These are phyloP conservation scores for Glycine soja DNA, from an alignment of 306 rosid genomes.

Conservation along the genomic window DNA sequence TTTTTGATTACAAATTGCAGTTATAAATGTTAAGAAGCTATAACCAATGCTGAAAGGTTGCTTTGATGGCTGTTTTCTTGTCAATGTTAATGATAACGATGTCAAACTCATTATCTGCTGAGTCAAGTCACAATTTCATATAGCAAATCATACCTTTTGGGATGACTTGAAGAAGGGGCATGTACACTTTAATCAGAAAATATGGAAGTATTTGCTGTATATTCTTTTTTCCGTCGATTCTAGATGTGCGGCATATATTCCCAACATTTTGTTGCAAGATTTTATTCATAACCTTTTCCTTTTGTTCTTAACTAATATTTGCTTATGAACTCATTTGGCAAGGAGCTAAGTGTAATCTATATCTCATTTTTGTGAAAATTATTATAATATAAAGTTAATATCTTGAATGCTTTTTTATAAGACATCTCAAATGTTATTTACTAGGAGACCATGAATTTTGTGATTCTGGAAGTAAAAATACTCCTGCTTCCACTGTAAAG, in stretches of 20 bases:
- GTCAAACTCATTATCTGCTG: neutral
- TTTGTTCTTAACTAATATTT: neutral
- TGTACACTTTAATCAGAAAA: slow-evolving; percentile 20
- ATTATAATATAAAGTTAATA: neutral
- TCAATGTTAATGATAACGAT: neutral
- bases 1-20: neutral
- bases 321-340: slow-evolving; percentile 9
- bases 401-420: neutral
- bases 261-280: neutral
- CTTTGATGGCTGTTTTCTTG: slow-evolving; percentile 6
- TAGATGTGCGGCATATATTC: neutral
- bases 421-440: neutral
- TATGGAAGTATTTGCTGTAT: neutral
- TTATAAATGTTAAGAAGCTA: slow-evolving; percentile 1
- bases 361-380: neutral
- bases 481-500: neutral
- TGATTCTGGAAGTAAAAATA: slow-evolving; percentile 2
- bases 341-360: neutral
- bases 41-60: neutral
- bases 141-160: neutral
- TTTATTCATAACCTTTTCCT: neutral
- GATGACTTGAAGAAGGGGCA: slow-evolving; percentile 11
- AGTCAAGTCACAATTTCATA: neutral
- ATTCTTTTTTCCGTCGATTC: neutral
- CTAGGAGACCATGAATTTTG: slow-evolving; percentile 12